Percentiles rank a stretch among this genome's conserved stretches.
These are phyloP conservation scores for Chytridium lagenaria DNA, from an alignment of 371 early-diverging fungal species.

Conservation along the genomic window DNA sequence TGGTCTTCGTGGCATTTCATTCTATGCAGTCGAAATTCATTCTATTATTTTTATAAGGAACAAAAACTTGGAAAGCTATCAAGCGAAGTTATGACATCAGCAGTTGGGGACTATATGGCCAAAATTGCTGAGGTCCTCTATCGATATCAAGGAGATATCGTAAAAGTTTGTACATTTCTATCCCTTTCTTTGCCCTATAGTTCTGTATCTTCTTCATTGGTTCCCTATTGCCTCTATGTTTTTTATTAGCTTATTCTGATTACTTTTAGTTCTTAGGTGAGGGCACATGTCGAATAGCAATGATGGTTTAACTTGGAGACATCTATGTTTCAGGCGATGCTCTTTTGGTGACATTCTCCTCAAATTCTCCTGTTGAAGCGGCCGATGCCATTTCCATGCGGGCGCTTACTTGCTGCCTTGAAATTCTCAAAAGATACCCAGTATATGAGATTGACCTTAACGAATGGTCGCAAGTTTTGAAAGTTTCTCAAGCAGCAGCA, in stretches of 20 bases:
- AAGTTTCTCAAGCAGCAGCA: neutral
- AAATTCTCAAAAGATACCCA: neutral
- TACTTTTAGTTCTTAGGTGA: no score
- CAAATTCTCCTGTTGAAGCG: neutral
- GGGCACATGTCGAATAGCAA: no score
- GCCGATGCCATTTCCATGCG: neutral
- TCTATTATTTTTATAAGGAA: no score
- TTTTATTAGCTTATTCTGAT: no score
- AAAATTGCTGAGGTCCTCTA: neutral
- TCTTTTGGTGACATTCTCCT: neutral
- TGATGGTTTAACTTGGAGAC: no score
- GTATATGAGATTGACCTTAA: neutral
- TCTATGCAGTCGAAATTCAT: no score
- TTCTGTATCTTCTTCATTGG: no score
- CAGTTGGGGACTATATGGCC: neutral
- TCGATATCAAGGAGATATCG: slow-evolving; percentile 6
- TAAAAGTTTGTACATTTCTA: slow-evolving; percentile 4
- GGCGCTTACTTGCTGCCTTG: neutral
- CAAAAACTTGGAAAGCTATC: neutral
- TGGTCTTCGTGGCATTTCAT: no score
- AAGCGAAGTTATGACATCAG: neutral
- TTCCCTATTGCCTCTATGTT: no score
- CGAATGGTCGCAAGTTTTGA: neutral
- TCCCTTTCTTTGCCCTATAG: no score
- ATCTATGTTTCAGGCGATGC: no score